phyloP scores from a whole-genome alignment of 305 asterid species.

The Solanum chacoense region DNA sequence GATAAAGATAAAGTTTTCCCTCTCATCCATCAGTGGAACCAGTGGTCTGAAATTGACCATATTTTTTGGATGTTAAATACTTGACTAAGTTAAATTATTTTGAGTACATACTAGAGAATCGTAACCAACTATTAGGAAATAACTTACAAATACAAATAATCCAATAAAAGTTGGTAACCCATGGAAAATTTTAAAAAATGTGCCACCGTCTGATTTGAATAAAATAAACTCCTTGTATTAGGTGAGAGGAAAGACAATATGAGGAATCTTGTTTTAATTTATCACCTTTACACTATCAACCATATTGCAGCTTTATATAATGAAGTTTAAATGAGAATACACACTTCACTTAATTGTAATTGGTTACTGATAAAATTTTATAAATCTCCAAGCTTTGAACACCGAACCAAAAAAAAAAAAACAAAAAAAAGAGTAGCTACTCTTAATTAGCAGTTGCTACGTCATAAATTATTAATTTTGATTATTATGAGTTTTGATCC shows the following conservation, averaged over 20 bases:
- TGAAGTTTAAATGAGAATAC: background rate
- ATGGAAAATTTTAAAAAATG: background rate
- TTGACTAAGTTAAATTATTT: background rate
- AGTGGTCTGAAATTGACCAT: background rate
- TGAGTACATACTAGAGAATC: background rate
- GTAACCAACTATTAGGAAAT: background rate
- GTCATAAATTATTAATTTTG: background rate
- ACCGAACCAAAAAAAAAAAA: background rate
- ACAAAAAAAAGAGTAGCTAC: background rate
- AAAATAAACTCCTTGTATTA: background rate
- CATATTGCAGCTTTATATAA: background rate
- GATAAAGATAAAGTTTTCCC: background rate
- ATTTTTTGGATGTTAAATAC: background rate
- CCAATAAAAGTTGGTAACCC: background rate
- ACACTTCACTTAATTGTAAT: background rate
- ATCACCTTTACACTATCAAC: background rate
- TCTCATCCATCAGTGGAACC: background rate
- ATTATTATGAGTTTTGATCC: background rate
- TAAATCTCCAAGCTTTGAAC: background rate
- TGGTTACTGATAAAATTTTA: background rate
- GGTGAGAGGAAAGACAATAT: background rate
- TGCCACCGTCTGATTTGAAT: conserved; percentile 1
- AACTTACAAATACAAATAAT: background rate
- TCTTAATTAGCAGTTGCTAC: background rate
- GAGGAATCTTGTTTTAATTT: background rate